Evolutionary conservation across 2,329 filamentous ascomycete genomes (phyloP).

Genomic region (Claviceps sp.): DNA sequence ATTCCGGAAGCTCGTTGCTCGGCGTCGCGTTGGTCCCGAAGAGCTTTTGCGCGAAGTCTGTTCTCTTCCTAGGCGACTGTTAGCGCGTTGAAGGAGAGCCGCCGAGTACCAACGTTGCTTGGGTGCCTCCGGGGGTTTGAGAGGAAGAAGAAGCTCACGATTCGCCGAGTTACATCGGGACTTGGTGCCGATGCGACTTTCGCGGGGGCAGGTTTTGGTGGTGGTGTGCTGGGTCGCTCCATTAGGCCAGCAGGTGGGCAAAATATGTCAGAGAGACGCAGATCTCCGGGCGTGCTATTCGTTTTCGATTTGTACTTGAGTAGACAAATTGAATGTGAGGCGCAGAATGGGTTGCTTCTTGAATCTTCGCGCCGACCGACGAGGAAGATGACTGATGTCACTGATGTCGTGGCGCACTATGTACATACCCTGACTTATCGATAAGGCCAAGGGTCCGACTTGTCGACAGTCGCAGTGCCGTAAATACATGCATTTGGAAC

Average conservation of each 20-base stretch:
- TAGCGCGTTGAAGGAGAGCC: conserved; percentile 1
- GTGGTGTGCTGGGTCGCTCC: conserved; percentile 33
- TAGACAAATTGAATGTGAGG: too few relatives aligned
- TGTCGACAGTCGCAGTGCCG: background rate
- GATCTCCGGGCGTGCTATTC: too few relatives aligned
- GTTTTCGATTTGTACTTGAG: too few relatives aligned
- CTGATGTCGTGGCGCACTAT: background rate
- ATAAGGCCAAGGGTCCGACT: background rate
- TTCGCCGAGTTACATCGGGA: conserved; percentile 39
- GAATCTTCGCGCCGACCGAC: too few relatives aligned
- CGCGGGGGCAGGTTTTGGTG: conserved; percentile 14
- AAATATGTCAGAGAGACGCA: background rate
- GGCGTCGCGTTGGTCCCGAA: conserved; percentile 60
- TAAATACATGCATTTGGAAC: too few relatives aligned
- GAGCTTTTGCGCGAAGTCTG: conserved; percentile 75
- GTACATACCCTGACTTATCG: background rate
- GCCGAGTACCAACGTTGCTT: background rate
- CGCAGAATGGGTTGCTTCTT: too few relatives aligned
- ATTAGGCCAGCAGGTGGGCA: conserved; percentile 17
- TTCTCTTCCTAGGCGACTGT: conserved; percentile 58
- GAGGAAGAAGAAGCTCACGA: conserved; percentile 23
- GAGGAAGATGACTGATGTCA: too few relatives aligned
- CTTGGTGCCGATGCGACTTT: conserved; percentile 33
- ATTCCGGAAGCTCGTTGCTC: conserved; percentile 35
- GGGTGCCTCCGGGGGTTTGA: background rate